Percentiles rank a stretch among this genome's conserved stretches.
These are phyloP conservation scores for Leishmania gerbilli DNA, from an alignment of 208 protist species.

Conservation along the genomic window DNA sequence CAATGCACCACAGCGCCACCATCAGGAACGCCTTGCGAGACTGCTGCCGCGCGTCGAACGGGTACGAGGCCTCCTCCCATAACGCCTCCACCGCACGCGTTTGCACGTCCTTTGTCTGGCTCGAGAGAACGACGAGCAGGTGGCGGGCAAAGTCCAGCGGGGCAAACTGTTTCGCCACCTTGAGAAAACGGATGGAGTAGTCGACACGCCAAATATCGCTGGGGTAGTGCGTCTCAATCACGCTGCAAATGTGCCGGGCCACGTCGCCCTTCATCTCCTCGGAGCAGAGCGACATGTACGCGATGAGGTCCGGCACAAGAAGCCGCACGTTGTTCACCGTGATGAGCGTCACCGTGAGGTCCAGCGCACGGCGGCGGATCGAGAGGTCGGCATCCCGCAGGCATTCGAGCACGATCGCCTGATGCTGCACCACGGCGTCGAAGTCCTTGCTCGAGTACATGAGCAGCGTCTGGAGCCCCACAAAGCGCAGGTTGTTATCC, in stretches of 20 bases:
- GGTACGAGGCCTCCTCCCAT: conserved; percentile 84
- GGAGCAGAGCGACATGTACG: conserved; percentile 92
- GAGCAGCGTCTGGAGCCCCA: conserved; percentile 95
- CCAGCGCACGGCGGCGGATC: conserved; percentile 96
- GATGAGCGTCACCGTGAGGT: conserved; percentile 97
- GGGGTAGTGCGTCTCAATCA: conserved; percentile 93
- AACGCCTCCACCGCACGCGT: conserved; percentile 86
- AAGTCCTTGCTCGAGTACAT: conserved; percentile 90
- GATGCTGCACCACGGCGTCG: conserved; percentile 90
- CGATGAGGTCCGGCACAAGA: conserved; percentile 95
- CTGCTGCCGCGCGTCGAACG: conserved; percentile 78
- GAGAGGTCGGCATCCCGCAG: conserved; percentile 96
- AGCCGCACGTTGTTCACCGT: conserved; percentile 93
- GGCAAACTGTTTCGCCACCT: conserved; percentile 69
- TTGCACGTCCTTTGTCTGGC: conserved; percentile 87
- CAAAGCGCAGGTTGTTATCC: conserved; percentile 99
- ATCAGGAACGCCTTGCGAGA: conserved; percentile 91
- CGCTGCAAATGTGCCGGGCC: conserved; percentile 89
- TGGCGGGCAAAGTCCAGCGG: conserved; percentile 68
- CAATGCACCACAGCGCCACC: conserved; percentile 95
- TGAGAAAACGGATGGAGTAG: conserved; percentile 94
- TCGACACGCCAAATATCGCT: conserved; percentile 97
- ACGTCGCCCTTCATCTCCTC: conserved; percentile 95
- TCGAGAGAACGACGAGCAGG: conserved; percentile 92
- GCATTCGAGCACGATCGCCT: conserved; percentile 96